Base-by-base conservation (phyloP, 805 yeast species). In the Cyberlindnera japonica region DNA sequence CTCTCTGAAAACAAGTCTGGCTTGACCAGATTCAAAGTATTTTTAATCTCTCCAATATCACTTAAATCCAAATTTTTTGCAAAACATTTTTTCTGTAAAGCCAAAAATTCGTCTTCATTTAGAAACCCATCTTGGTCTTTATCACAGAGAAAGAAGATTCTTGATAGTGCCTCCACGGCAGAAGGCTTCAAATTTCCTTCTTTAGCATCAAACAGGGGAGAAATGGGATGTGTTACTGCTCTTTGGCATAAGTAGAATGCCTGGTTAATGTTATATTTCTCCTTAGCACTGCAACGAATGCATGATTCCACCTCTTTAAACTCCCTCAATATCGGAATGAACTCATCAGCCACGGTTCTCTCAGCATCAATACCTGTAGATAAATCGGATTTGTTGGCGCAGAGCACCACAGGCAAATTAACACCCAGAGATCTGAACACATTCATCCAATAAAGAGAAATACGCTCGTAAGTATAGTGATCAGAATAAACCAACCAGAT, bases 231-330 rank as follows among this genome's bases (percentile, higher is more conserved):
- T 0, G 91, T 83, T 1, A 91, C 89, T 0, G 98, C 91, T 35
- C 97, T 64, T 58, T 90, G 96, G 55, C 99, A 93, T 13, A 93
- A 67, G 60, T 93, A 93, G 51, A 90, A 90, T 1, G 93, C 89
- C 59, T 91, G 96, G 48, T 83, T 89, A 12, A 91, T 90, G 58
- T 93, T 90, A 51, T 79, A 74, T 48, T 81, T 82, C n/a, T 75
- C 75, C 51, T 81, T 83, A 3, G 98, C 96, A 52, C 95, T 83
- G 50, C 95, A 81, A 42, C 95, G 71, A 21, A 93, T 79, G 52
- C 97, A 91, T 0, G 95, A 83, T 58, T 90, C 98, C 17, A 91
- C 83, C 54, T 93, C 98, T 59, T 93, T 91, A 64, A 83, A 93
- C 56, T 93, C 97, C 54, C 86, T 79, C 57, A 90, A 66, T 26